A percentile compares a stretch with the other conserved stretches of the same genome.
phyloP scores from a whole-genome alignment of 2,329 filamentous ascomycete genomes.

The Trichoderma sp. region DNA sequence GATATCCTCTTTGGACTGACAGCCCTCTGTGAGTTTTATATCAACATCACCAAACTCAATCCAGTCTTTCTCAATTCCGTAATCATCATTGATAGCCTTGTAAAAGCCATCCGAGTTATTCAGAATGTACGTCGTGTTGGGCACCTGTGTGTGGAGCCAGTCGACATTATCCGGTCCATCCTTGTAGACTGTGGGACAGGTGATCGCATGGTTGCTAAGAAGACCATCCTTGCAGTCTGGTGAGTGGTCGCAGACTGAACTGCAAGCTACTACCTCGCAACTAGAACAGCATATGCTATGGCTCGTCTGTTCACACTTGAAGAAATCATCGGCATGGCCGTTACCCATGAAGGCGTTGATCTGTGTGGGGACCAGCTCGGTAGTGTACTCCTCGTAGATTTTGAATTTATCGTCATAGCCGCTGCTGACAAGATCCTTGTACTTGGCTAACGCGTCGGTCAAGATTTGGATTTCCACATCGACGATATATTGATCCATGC shows the following conservation, averaged over 20 bases:
- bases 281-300: constrained; percentile 13
- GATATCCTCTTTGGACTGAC: constrained; percentile 21
- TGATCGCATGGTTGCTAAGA: not conserved
- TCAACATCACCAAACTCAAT: constrained; percentile 22
- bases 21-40: constrained; percentile 18
- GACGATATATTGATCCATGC: constrained; percentile 22
- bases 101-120: constrained; percentile 26
- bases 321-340: constrained; percentile 20
- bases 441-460: constrained; percentile 18
- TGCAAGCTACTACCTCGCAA: constrained; percentile 12
- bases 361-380: constrained; percentile 19
- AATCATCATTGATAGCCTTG: constrained; percentile 24
- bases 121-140: constrained; percentile 25
- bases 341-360: constrained; percentile 22
- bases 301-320: constrained; percentile 21
- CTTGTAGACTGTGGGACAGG: constrained; percentile 24
- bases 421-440: constrained; percentile 22
- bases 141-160: not conserved
- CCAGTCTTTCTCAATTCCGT: constrained; percentile 24
- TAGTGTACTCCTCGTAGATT: constrained; percentile 21
- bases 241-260: constrained; percentile 10
- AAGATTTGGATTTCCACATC: constrained; percentile 21
- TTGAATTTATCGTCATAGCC: constrained; percentile 25
- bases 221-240: constrained; percentile 9
- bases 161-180: not conserved